Conservation (phyloP, 345 rosid genomes). For the Brassica carinata region DNA sequence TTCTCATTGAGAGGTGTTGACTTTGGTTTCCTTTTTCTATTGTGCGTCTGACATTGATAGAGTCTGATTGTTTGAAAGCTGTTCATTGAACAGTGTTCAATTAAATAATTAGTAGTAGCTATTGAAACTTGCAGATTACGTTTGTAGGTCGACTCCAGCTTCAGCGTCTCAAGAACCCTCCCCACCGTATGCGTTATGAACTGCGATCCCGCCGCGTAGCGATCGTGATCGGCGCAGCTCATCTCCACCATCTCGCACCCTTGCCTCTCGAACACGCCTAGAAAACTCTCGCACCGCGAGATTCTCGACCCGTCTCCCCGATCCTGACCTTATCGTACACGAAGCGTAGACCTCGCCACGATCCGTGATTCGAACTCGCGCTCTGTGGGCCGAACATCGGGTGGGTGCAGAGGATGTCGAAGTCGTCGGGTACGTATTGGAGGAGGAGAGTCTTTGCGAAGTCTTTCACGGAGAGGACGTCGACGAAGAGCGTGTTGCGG, state of each 20-base stretch:
- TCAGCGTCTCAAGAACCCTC: conserved; percentile 62
- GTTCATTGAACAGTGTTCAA: too few relatives aligned
- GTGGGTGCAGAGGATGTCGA: conserved; percentile 45
- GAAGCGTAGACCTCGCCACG: conserved; percentile 36
- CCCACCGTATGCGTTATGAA: conserved; percentile 83
- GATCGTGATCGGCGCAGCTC: conserved; percentile 73
- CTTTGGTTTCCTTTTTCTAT: neutral
- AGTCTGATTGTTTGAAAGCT: neutral
- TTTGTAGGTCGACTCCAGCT: conserved; percentile 59
- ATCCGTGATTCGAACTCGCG: neutral
- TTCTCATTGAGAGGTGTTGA: neutral
- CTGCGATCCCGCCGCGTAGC: conserved; percentile 69
- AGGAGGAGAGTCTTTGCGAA: conserved; percentile 36
- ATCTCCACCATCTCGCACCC: conserved; percentile 86
- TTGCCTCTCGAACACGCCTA: conserved; percentile 38
- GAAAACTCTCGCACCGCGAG: conserved; percentile 35
- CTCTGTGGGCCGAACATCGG: conserved; percentile 48
- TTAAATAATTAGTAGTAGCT: too few relatives aligned
- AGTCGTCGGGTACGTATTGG: conserved; percentile 37
- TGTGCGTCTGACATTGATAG: neutral
- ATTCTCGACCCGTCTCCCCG: conserved; percentile 15
- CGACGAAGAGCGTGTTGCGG: conserved; percentile 68
- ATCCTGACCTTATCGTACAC: conserved; percentile 44
- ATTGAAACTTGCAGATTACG: too few relatives aligned
- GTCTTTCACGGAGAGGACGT: conserved; percentile 66